Percentiles rank a stretch among this genome's conserved stretches.
These are phyloP conservation scores for Kurtzmaniella quercitrusa DNA, from an alignment of 1,139 yeast genomes.

Conservation along the genomic window DNA sequence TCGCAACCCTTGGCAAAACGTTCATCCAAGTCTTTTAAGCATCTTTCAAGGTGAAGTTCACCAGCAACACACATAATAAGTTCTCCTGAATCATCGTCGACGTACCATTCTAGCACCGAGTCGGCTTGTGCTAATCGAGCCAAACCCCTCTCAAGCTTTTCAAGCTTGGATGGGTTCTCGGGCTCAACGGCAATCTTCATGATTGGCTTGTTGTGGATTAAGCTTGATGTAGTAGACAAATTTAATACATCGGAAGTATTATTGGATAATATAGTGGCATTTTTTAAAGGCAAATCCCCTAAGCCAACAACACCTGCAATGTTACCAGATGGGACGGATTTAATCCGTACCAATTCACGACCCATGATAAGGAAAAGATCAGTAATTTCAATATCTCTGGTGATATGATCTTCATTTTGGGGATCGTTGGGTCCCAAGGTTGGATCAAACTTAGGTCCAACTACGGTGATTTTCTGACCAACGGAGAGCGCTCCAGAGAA, in stretches of 20 bases:
- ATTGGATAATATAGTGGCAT: slow-evolving; percentile 68
- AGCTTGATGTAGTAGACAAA: slow-evolving; percentile 57
- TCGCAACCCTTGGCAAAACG: slow-evolving; percentile 87
- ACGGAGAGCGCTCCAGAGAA: slow-evolving; percentile 77
- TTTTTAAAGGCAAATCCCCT: slow-evolving; percentile 76
- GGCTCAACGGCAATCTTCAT: slow-evolving; percentile 95
- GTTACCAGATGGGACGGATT: slow-evolving; percentile 89
- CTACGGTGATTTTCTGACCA: slow-evolving; percentile 70
- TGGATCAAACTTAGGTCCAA: slow-evolving; percentile 89
- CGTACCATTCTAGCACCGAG: slow-evolving; percentile 84
- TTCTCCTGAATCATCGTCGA: slow-evolving; percentile 84
- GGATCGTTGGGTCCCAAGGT: slow-evolving; percentile 49
- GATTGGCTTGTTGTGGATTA: slow-evolving; percentile 73
- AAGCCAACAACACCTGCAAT: slow-evolving; percentile 94
- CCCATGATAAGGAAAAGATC: slow-evolving; percentile 89
- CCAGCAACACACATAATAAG: slow-evolving; percentile 94
- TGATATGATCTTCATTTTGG: slow-evolving; percentile 40
- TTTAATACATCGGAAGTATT: slow-evolving; percentile 58
- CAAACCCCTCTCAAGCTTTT: slow-evolving; percentile 72
- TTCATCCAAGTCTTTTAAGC: slow-evolving; percentile 82
- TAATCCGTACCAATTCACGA: slow-evolving; percentile 72
- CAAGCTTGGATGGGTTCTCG: slow-evolving; percentile 75
- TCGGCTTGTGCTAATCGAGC: slow-evolving; percentile 80
- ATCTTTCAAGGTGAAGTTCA: slow-evolving; percentile 86
- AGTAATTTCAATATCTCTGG: slow-evolving; percentile 46